Evolutionary conservation across 2,329 filamentous ascomycete species (phyloP).

Genomic region (Colletotrichum endophyticum): DNA sequence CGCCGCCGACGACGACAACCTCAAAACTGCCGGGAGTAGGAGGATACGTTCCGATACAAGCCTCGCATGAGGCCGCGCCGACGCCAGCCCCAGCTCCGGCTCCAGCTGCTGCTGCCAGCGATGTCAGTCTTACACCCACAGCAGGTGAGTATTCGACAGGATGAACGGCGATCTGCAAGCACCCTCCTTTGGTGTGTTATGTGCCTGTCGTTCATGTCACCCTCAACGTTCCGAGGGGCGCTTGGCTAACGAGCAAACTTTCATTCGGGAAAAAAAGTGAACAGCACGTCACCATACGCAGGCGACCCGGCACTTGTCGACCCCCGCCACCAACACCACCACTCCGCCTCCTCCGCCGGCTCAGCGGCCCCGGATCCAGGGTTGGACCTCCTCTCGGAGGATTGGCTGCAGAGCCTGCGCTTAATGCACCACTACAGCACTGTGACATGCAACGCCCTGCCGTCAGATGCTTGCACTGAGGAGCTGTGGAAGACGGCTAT

Average conservation of each 20-base stretch:
- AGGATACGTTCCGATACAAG: neutral
- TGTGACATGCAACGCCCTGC: slow-evolving; percentile 31
- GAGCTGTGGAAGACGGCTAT: slow-evolving; percentile 19
- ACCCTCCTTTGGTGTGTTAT: neutral
- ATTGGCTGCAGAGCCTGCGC: slow-evolving; percentile 38
- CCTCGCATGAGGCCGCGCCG: neutral
- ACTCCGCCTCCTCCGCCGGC: neutral
- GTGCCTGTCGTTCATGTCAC: neutral
- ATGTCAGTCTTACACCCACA: slow-evolving; percentile 9
- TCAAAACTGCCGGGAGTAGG: neutral
- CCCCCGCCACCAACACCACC: neutral
- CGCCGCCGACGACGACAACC: neutral
- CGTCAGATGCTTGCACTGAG: slow-evolving; percentile 20
- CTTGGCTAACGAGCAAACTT: neutral
- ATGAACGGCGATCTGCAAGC: neutral
- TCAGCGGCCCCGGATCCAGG: neutral
- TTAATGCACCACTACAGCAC: slow-evolving; percentile 40
- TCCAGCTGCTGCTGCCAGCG: neutral
- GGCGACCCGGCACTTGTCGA: neutral
- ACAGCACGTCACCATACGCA: neutral
- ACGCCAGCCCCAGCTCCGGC: neutral
- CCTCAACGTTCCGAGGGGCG: neutral
- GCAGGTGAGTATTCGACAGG: neutral
- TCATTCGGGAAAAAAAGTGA: neutral
- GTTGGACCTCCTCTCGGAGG: slow-evolving; percentile 24